Evolutionary conservation across 192 early-diverging fungal genomes (phyloP), one percentile per base, ranked within the genome.

Genomic region (Backusella sp.): DNA sequence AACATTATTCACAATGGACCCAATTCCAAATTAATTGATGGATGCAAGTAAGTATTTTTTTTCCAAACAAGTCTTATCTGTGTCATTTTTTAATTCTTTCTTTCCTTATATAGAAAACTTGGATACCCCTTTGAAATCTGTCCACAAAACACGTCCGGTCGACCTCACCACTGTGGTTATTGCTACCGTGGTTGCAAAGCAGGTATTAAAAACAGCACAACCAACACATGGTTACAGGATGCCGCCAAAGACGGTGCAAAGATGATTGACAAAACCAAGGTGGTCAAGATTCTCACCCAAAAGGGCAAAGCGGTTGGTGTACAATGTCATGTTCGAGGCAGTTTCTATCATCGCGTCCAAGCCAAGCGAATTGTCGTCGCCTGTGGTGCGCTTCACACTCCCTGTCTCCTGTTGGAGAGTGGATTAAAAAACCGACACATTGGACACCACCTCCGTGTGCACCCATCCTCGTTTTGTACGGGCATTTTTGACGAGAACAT

Each of bases 361-460:
- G 87, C 90, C 15, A 73, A 81, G 21, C 83, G 82, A 41, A 90
- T 95, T 3, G 84, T 94, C 21, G 82, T 90, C 4, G 77, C 87
- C 17, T 82, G 82, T 49, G 94, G 94, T 1, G 84, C 89, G 4
- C 79, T 95, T 44, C 81, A 94, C 73, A 85, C 88, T 0, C 92
- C 94, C 2, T 84, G 87, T n/a, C 49, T 95, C 3, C 77, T 95
- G 67, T 74, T 80, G 30, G 80, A 89, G 15, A 89, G 87, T 70
- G 91, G 91, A 44, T 77, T 95, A 52, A 89, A 87, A 67, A 93
- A 93, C 76, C 78, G 76, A 23, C 76, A 92, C 79, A 90, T 95
- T 76, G 94, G 94, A 28, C 73, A 83, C 5, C 76, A 93, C 72
- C 80, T 95, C 52, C 74, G 80, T 39, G 74, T 92, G 11, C 92